Conservation (phyloP, 345 rosid species). For the Noccaea caerulescens region DNA sequence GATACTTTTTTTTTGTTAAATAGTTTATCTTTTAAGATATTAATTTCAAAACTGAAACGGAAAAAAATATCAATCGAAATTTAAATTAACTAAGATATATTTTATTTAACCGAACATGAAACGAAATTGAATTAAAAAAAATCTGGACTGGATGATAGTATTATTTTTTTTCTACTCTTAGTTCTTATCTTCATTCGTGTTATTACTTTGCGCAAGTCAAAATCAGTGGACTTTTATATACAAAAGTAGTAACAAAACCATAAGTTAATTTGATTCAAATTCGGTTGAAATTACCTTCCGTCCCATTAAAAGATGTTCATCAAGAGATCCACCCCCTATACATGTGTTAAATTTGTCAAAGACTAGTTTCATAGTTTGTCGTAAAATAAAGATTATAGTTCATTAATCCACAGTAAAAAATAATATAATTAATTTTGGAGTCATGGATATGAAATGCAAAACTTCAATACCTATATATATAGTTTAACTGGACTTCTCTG, state of each 20-base stretch:
- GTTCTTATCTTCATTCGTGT: background rate
- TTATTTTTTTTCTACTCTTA: background rate
- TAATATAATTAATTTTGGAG: background rate
- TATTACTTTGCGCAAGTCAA: background rate
- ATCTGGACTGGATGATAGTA: background rate
- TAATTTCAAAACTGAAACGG: background rate
- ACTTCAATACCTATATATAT: background rate
- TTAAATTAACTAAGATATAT: background rate
- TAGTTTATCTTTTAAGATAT: background rate
- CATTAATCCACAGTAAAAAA: background rate
- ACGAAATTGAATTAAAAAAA: background rate
- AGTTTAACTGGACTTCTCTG: background rate
- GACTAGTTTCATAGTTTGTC: background rate
- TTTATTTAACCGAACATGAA: background rate
- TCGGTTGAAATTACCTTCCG: slow-evolving; percentile 32
- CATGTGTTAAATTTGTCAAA: background rate
- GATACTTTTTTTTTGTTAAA: background rate
- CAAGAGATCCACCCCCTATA: slow-evolving; percentile 24
- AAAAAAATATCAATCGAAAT: background rate
- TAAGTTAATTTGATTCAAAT: background rate
- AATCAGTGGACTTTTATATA: background rate
- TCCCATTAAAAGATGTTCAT: slow-evolving; percentile 27
- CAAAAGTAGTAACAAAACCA: background rate
- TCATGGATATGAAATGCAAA: background rate
- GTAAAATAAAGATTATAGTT: background rate